These are phyloP conservation scores for Cyclotella choctawhatcheeana DNA, from an alignment of 108 stramenopile species.

Conservation along the genomic window DNA sequence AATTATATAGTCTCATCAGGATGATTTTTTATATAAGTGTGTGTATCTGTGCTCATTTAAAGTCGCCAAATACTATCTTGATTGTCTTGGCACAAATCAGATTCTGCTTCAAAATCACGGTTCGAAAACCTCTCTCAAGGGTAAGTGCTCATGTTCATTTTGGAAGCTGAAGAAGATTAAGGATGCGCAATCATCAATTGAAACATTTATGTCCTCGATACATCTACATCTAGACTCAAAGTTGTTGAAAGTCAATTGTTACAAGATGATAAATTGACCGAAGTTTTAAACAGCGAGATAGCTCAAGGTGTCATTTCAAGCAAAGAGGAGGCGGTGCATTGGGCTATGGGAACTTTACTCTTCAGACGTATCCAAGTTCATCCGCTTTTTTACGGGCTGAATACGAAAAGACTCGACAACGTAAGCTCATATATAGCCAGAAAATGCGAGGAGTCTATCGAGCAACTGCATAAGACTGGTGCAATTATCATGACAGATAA, in stretches of 20 bases:
- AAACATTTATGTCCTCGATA: neutral
- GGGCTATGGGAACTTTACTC: slow-evolving; percentile 74
- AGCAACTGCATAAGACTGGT: slow-evolving; percentile 32
- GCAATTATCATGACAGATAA: slow-evolving; percentile 38
- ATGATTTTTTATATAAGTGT: slow-evolving; percentile 7
- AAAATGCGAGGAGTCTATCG: slow-evolving; percentile 48
- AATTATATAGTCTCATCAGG: neutral
- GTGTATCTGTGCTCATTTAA: neutral
- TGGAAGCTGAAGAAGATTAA: neutral
- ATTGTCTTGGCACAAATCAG: slow-evolving; percentile 1
- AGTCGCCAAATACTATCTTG: neutral
- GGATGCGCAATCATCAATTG: too few species aligned
- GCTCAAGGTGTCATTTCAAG: slow-evolving; percentile 77
- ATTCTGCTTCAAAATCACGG: slow-evolving; percentile 42
- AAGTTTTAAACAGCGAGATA: slow-evolving; percentile 85
- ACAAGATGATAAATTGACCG: slow-evolving; percentile 57
- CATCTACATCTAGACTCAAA: slow-evolving; percentile 51
- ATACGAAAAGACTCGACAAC: slow-evolving; percentile 20
- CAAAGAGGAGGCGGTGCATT: slow-evolving; percentile 58
- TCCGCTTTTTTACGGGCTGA: slow-evolving; percentile 53
- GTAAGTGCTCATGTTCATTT: slow-evolving; percentile 13
- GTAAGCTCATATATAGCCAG: slow-evolving; percentile 39
- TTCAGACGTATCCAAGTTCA: slow-evolving; percentile 56
- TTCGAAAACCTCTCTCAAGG: slow-evolving; percentile 52
- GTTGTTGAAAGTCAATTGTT: slow-evolving; percentile 72